Percentiles rank a stretch among this genome's conserved stretches.
Evolutionary conservation across 495 filamentous ascomycete genomes (phyloP).

Genomic region (Xylaria cubensis): DNA sequence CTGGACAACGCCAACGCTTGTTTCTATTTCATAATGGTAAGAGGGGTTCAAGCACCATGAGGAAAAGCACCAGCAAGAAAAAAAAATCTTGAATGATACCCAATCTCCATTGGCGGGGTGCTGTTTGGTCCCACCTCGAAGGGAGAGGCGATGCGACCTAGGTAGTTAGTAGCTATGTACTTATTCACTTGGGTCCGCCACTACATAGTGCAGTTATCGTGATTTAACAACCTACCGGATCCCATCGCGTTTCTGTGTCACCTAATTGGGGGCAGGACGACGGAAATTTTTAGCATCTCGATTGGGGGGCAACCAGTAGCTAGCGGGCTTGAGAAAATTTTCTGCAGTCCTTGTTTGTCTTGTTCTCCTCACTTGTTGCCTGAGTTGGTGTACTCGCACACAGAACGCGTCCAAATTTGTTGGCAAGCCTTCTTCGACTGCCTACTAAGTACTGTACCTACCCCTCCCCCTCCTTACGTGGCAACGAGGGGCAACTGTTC

Average conservation of each 20-base stretch:
- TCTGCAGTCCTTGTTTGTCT: not conserved
- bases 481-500: constrained; percentile 9
- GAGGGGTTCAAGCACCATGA: constrained; percentile 15
- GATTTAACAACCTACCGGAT: not conserved
- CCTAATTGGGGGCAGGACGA: constrained; percentile 14
- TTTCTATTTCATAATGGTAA: constrained; percentile 25
- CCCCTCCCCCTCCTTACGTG: constrained; percentile 17
- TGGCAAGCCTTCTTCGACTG: not conserved
- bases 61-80: not conserved
- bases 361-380: constrained; percentile 3
- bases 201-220: not conserved
- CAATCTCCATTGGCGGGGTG: constrained; percentile 26
- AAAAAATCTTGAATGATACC: constrained; percentile 24
- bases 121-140: constrained; percentile 19
- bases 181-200: not conserved
- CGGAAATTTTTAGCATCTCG: not conserved
- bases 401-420: not conserved
- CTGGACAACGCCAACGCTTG: constrained; percentile 22
- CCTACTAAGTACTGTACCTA: not conserved
- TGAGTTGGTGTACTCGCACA: not conserved
- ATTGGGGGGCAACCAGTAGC: constrained; percentile 3
- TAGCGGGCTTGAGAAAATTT: constrained; percentile 11
- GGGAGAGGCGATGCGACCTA: constrained; percentile 15
- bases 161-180: not conserved
- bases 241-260: not conserved